These are phyloP conservation scores for Acanthamoeba triangularis DNA, from an alignment of 208 protist genomes.

Conservation along the genomic window DNA sequence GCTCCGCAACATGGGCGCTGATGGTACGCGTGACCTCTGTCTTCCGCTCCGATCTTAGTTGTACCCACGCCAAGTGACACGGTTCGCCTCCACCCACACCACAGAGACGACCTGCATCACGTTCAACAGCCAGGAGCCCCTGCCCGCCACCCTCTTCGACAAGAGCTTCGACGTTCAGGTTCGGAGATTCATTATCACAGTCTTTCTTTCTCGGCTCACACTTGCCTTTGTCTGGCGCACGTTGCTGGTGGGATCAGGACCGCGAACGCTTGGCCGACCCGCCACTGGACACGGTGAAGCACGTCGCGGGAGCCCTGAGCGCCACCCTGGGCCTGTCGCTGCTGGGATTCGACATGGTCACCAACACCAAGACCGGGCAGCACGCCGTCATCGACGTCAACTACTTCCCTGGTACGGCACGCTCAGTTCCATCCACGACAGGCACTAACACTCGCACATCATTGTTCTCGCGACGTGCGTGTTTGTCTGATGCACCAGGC, in stretches of 20 bases:
- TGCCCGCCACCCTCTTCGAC: slow-evolving; percentile 74
- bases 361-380: slow-evolving; percentile 70
- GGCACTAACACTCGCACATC: not conserved
- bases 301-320: slow-evolving; percentile 71
- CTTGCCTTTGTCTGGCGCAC: not conserved
- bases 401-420: slow-evolving; percentile 78
- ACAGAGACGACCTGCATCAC: slow-evolving; percentile 65
- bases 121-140: slow-evolving; percentile 84
- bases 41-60: not conserved
- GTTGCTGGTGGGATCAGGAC: not conserved
- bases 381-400: slow-evolving; percentile 82
- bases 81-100: not conserved
- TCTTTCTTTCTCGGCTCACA: not conserved
- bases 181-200: not conserved
- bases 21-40: not conserved
- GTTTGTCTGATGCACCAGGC: not conserved
- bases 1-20: slow-evolving; percentile 75
- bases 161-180: slow-evolving; percentile 53
- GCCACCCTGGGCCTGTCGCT: slow-evolving; percentile 75
- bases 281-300: slow-evolving; percentile 49
- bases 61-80: not conserved
- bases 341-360: slow-evolving; percentile 84
- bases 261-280: slow-evolving; percentile 44
- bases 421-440: not conserved
- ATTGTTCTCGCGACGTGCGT: not conserved